Base-by-base conservation (phyloP, 306 rosid genomes). In the Oemleria cerasiformis region DNA sequence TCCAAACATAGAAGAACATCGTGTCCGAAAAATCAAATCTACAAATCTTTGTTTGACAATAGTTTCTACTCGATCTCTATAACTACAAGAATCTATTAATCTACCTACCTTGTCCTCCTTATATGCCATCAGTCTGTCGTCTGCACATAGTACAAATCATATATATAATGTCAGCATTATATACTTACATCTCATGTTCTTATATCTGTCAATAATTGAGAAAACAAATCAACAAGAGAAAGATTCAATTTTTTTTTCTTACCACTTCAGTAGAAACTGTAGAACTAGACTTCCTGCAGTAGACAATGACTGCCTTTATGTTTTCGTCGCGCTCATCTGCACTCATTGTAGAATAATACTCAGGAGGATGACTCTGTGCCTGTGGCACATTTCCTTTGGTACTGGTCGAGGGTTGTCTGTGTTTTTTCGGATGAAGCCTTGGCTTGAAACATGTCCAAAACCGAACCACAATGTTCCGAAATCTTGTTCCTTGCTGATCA, bases 211-310 rank as follows among this genome's bases (percentile, higher is more conserved):
- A 43, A 54, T 23, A 21, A 65, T 30, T 9, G 5, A 65, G 21
- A 9, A 19, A 21, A 3, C 25, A 45, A 45, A 4, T 40, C 7
- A 63, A 41, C 36, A 41, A 2, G 4, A 65, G 25, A 25, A 25
- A 25, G 30, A 25, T 25, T 25, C 30, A 25, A 25, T 25, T 25
- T 25, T 25, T 25, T 19, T 15, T 44, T 65, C 63, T 58, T 49
- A 34, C 43, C 53, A 55, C 2, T 34, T 49, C 14, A 34, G 38
- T 51, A n/a, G 57, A n/a, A 0, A 17, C 25, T n/a, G 57, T 51
- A 51, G 57, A 51, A 51, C 9, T 17, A 44, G 76, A 41, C 36
- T 48, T 15, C 58, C 63, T 77, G 76, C 81, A 77, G 65, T 77
- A 63, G 42, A 54, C 23, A 20, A 77, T 67, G 34, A 44, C 72